Percentiles rank a stretch among this genome's conserved stretches.
phyloP scores from a whole-genome alignment of 331 rosid species.

The Prunus yedoensis region DNA sequence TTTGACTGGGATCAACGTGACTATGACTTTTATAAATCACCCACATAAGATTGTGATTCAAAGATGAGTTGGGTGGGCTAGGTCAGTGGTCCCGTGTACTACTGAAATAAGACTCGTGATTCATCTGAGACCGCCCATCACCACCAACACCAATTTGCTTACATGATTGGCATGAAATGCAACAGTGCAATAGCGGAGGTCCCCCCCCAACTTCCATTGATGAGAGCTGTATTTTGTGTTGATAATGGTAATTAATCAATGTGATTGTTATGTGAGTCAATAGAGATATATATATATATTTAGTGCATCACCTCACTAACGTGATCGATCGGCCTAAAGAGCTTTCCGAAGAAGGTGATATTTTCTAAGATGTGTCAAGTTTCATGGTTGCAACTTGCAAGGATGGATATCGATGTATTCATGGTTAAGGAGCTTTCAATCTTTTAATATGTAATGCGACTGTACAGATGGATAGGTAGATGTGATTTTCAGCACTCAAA shows the following conservation, averaged over 20 bases:
- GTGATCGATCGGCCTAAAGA: not conserved
- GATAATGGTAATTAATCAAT: too few relatives aligned
- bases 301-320: not conserved
- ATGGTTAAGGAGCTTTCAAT: not conserved
- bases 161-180: not conserved
- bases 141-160: too few relatives aligned
- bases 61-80: constrained; percentile 25
- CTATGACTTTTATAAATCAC: not conserved
- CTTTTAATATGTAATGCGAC: not conserved
- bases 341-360: not conserved
- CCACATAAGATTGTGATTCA: not conserved
- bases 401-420: not conserved
- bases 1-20: not conserved
- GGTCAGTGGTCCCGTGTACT: constrained; percentile 23
- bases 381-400: not conserved
- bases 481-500: not conserved
- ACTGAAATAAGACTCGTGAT: not conserved
- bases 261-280: not conserved
- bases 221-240: too few relatives aligned
- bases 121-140: too few relatives aligned
- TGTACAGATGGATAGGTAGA: not conserved
- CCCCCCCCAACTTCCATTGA: too few relatives aligned
- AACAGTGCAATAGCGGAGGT: too few relatives aligned
- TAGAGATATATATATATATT: not conserved
- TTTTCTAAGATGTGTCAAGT: not conserved